phyloP scores from a whole-genome alignment of 805 yeast genomes.

The Kazachstania taianensis region DNA sequence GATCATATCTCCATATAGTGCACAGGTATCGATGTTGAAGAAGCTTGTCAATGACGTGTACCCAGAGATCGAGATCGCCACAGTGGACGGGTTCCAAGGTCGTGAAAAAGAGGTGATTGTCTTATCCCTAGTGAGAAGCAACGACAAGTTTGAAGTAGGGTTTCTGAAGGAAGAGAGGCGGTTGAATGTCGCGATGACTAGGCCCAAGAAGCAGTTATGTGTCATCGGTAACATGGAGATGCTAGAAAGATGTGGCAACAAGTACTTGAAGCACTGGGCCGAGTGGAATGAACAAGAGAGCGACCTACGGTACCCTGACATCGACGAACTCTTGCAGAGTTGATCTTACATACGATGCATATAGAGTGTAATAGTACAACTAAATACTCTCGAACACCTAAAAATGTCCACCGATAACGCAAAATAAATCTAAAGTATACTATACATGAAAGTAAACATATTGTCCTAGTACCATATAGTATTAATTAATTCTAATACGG shows the following conservation, averaged over 20 bases:
- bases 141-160: conserved; percentile 62
- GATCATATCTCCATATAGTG: conserved; percentile 80
- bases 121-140: conserved; percentile 73
- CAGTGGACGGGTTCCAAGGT: conserved; percentile 96
- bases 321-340: conserved; percentile 27
- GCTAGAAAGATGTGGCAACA: conserved; percentile 32
- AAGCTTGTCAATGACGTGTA: conserved; percentile 32
- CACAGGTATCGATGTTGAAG: conserved; percentile 64
- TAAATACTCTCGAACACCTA: background rate
- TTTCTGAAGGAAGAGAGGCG: conserved; percentile 72
- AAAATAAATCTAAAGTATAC: too few species aligned
- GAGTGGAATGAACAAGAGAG: conserved; percentile 56
- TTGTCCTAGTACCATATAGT: too few species aligned
- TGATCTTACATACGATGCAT: background rate
- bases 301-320: conserved; percentile 60
- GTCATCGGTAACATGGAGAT: conserved; percentile 82
- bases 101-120: conserved; percentile 85
- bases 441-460: too few species aligned
- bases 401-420: too few species aligned
- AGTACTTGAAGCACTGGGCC: conserved; percentile 56
- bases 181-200: conserved; percentile 85
- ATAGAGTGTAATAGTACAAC: background rate
- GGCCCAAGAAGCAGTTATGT: conserved; percentile 78
- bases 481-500: too few species aligned
- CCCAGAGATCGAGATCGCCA: conserved; percentile 59